phyloP scores from a whole-genome alignment of 306 rosid species.

The Luffa aegyptiaca region DNA sequence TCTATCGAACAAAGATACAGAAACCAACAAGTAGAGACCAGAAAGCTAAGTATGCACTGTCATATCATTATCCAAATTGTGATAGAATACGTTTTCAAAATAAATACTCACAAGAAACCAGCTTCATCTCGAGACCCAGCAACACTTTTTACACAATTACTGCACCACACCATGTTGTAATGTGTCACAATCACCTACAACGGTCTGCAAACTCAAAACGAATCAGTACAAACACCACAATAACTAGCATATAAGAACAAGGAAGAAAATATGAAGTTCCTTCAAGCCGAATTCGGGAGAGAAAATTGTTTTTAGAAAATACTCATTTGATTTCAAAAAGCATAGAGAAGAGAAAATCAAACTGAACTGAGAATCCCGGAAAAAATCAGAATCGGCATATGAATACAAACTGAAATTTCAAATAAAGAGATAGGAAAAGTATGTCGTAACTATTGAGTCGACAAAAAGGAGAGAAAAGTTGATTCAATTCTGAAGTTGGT shows the following conservation, averaged over 20 bases:
- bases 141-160: slow-evolving; percentile 6
- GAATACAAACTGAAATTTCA: neutral
- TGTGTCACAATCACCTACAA: neutral
- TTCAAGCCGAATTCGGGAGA: neutral
- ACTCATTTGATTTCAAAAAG: neutral
- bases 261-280: neutral
- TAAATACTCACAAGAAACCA: slow-evolving; percentile 9
- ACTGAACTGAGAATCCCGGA: neutral
- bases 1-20: neutral
- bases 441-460: neutral
- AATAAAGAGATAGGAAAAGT: neutral
- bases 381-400: neutral
- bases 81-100: neutral
- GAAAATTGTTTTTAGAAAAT: neutral
- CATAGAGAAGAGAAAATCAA: neutral
- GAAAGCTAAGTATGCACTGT: neutral
- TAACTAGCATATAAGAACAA: neutral
- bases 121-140: slow-evolving; percentile 4
- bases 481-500: neutral
- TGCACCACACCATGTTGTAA: slow-evolving; percentile 12
- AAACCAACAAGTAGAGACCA: neutral
- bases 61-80: neutral
- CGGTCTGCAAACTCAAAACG: neutral
- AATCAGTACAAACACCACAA: neutral
- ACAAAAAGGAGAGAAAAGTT: neutral